A percentile compares a stretch with the other conserved stretches of the same genome.
Conservation (phyloP, 176 grass and related monocot species). For the Carex cristatella region DNA sequence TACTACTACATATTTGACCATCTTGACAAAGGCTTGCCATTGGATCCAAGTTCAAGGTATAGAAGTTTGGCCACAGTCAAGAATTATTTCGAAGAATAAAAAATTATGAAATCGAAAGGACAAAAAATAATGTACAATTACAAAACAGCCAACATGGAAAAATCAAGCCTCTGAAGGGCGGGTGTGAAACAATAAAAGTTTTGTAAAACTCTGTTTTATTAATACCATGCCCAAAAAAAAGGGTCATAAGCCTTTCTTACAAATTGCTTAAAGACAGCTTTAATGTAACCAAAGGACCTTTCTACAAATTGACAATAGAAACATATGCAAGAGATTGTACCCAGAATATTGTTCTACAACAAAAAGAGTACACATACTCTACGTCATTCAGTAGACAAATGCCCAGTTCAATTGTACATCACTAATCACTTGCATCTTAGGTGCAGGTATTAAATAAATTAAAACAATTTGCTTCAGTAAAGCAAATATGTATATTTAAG, state of each 20-base stretch:
- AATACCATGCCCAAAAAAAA: background rate
- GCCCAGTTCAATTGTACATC: background rate
- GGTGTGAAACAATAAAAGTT: background rate
- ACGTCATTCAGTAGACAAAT: background rate
- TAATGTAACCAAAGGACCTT: background rate
- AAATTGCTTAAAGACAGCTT: background rate
- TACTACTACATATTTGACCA: background rate
- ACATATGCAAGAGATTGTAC: background rate
- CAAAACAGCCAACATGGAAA: background rate
- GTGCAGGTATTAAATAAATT: background rate
- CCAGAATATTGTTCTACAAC: background rate
- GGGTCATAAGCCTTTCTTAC: background rate
- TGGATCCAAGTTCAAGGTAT: background rate
- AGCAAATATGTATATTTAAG: background rate
- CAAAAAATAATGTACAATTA: background rate
- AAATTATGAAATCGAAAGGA: background rate
- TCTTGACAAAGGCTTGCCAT: background rate
- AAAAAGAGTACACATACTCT: background rate
- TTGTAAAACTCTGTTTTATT: background rate
- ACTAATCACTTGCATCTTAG: background rate
- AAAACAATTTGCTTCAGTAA: background rate
- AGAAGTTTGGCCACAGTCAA: background rate
- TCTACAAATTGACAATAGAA: background rate
- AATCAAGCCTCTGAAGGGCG: background rate
- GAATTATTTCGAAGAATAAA: background rate